These are phyloP conservation scores for Debaryomyces tyrocola DNA, from an alignment of 805 yeast species.

Conservation along the genomic window DNA sequence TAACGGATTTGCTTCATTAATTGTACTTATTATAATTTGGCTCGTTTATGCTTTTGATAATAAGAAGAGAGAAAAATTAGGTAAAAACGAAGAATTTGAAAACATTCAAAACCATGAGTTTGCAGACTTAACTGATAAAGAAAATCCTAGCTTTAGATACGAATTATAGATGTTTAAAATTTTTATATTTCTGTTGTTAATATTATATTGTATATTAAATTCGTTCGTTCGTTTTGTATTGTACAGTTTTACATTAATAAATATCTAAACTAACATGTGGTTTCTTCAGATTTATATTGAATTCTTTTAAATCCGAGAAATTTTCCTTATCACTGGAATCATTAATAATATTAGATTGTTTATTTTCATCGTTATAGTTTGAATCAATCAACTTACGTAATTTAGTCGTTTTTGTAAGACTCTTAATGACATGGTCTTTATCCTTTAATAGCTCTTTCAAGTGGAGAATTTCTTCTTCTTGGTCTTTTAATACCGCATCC, in stretches of 20 bases:
- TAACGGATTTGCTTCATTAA: conserved; percentile 3
- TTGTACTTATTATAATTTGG: background rate
- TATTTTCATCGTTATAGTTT: conserved; percentile 12
- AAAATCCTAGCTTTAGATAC: conserved; percentile 56
- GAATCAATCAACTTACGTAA: conserved; percentile 50
- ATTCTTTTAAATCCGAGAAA: conserved; percentile 16
- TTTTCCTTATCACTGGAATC: conserved; percentile 13
- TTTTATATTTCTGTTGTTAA: background rate
- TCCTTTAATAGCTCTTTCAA: conserved; percentile 62
- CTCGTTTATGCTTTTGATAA: conserved; percentile 28
- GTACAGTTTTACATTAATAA: background rate
- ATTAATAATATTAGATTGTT: background rate
- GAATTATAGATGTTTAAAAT: conserved; percentile 7
- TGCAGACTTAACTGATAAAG: conserved; percentile 53
- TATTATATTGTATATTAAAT: background rate
- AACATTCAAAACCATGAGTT: conserved; percentile 43
- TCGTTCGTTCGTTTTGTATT: background rate
- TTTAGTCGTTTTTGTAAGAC: conserved; percentile 64
- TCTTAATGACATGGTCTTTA: conserved; percentile 77
- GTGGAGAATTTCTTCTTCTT: conserved; percentile 67
- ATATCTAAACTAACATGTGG: conserved; percentile 3
- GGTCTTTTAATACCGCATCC: conserved; percentile 49
- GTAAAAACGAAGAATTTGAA: conserved; percentile 17
- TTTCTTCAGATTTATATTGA: conserved; percentile 21
- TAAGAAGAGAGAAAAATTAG: conserved; percentile 29